Evolutionary conservation across 192 early-diverging fungal species (phyloP).

Genomic region (Backusella psychrophila): DNA sequence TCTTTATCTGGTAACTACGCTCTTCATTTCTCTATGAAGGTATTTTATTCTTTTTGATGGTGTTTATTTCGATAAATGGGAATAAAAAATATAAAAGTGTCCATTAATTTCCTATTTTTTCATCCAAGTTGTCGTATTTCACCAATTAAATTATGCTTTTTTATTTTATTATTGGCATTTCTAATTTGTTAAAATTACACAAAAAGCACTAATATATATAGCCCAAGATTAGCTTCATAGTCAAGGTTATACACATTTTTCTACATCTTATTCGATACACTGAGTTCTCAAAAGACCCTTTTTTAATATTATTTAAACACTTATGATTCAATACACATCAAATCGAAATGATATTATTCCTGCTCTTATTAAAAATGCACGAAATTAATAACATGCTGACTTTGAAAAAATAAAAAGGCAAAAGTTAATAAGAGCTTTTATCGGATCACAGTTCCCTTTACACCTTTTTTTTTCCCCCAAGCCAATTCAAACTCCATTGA

Average conservation of each 20-base stretch:
- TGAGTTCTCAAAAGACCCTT: neutral
- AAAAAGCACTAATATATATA: neutral
- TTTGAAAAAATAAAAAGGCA: neutral
- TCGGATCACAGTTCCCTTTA: neutral
- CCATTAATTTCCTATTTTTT: neutral
- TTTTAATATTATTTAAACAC: neutral
- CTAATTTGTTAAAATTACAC: conserved; percentile 6
- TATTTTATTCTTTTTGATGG: neutral
- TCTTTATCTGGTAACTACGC: neutral
- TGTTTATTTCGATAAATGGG: neutral
- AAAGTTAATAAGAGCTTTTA: neutral
- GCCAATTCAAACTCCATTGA: neutral
- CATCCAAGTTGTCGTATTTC: neutral
- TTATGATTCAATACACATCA: neutral
- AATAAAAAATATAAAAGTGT: neutral
- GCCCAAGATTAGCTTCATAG: neutral
- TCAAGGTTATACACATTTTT: neutral
- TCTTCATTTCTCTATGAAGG: neutral
- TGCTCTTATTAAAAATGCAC: neutral
- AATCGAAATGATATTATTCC: neutral
- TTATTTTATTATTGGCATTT: neutral
- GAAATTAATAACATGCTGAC: neutral
- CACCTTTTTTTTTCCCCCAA: neutral
- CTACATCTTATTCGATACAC: neutral
- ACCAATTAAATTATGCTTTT: neutral